These are phyloP conservation scores for Salvia rosmarinus DNA, from an alignment of 257 asterid genomes.

Conservation along the genomic window DNA sequence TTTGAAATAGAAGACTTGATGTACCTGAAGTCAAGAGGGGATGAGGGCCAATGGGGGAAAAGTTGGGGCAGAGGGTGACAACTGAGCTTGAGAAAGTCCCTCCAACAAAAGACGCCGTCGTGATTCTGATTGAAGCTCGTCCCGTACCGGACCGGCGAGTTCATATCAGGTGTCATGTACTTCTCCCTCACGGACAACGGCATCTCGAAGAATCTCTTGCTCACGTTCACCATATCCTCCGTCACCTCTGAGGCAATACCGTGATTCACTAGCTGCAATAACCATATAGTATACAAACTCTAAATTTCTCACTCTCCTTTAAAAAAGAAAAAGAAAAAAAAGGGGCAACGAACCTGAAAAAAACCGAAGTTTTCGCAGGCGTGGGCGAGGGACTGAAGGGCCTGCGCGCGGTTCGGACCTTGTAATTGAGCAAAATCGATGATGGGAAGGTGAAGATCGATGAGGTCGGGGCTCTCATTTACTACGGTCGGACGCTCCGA, in stretches of 20 bases:
- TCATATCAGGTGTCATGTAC: constrained; percentile 70
- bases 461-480: not conserved
- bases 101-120: constrained; percentile 87
- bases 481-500: constrained; percentile 60
- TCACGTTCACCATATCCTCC: constrained; percentile 53
- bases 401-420: constrained; percentile 62
- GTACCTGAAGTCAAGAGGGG: constrained; percentile 78
- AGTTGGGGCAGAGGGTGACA: constrained; percentile 62
- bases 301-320: too few relatives aligned
- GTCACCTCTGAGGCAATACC: constrained; percentile 56
- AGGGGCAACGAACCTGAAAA: constrained; percentile 55
- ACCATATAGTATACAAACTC: too few relatives aligned
- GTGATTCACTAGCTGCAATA: constrained; percentile 75
- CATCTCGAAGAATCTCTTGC: constrained; percentile 65
- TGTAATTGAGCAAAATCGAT: constrained; percentile 69
- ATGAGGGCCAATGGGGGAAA: constrained; percentile 83
- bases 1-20: too few relatives aligned
- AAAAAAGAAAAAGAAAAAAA: too few relatives aligned
- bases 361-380: constrained; percentile 80
- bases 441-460: constrained; percentile 57
- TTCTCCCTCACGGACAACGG: constrained; percentile 75
- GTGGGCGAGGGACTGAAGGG: constrained; percentile 55
- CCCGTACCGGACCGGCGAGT: constrained; percentile 73
- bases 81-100: constrained; percentile 81
- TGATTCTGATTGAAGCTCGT: constrained; percentile 87